Base-by-base conservation (phyloP, 1,139 yeast genomes). In the Pneumocystis oryctolagi region DNA sequence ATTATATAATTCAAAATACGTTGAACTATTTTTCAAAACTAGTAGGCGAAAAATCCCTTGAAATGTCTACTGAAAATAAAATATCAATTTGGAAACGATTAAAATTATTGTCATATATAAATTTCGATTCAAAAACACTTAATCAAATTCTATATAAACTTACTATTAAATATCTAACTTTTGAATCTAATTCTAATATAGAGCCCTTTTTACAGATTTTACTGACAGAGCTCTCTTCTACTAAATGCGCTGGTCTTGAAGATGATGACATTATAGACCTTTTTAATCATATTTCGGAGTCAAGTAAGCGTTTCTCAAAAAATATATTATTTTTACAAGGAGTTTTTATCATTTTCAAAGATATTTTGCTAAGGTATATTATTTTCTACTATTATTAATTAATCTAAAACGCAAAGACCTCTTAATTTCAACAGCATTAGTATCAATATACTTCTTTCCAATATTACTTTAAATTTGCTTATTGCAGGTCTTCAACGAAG, bases 401-500 rank as follows among this genome's bases (percentile, higher is more conserved):
- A 31, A 16, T 31, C 57, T 56, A 9, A 35, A 60, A 35, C 56
- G 62, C 61, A 63, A 25, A 47, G 55, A 12, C 30, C 55, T 35
- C 14, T 30, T 63, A 18, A 59, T 60, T n/a, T 35, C 40, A 12
- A 58, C 62, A n/a, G 47, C 59, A 37, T 31, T 55, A 20, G 59
- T 20, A 31, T 32, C 16, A 63, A 57, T 14, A 20, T 28, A 20
- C 40, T 57, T n/a, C 9, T 37, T 5, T 34, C 57, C 28, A n/a
- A 55, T 20, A 57, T 65, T 47, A 20, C 59, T 18, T 40, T 47
- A 16, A 60, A 62, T 40, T 25, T 64, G 6, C 47, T 62, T 28
- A 40, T 53, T 5, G 59, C 62, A 4, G 64, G 62, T 14, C 59
- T 55, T 31, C 60, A 37, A 18, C 58, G 65, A 12, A 62, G 66